These are phyloP conservation scores for Podospora fimiseda DNA, from an alignment of 495 filamentous ascomycete species.

Conservation along the genomic window DNA sequence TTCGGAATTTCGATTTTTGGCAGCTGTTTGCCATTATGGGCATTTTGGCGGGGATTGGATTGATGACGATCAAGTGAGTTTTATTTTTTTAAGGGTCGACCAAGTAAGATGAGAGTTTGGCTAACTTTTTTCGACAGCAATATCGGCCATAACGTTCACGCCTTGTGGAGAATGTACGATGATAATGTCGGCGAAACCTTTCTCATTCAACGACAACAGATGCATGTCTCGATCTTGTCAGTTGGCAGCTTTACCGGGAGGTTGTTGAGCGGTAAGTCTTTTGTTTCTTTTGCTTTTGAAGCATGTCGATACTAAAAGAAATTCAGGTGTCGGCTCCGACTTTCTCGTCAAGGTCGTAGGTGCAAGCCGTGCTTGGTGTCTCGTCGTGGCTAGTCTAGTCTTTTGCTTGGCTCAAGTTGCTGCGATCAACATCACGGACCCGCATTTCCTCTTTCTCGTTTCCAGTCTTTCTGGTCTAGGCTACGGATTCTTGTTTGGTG, in stretches of 20 bases:
- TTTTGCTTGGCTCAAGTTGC: constrained; percentile 78
- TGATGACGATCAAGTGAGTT: constrained; percentile 98
- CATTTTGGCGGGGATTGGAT: constrained; percentile 80
- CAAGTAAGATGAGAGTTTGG: neutral
- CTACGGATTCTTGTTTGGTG: constrained; percentile 92
- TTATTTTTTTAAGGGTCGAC: neutral
- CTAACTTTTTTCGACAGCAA: constrained; percentile 61
- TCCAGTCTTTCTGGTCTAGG: constrained; percentile 80
- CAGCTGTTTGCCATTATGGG: constrained; percentile 80
- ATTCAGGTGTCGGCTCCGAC: constrained; percentile 80
- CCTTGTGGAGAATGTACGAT: constrained; percentile 78
- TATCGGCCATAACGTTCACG: constrained; percentile 82
- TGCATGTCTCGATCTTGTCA: constrained; percentile 91
- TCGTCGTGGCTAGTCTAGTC: constrained; percentile 66
- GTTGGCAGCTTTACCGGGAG: constrained; percentile 77
- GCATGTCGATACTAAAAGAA: constrained; percentile 4
- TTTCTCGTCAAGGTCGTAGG: constrained; percentile 71
- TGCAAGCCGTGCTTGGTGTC: constrained; percentile 82
- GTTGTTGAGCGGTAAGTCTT: constrained; percentile 57
- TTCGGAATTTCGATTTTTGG: constrained; percentile 80
- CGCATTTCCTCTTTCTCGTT: constrained; percentile 67
- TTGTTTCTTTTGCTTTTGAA: neutral
- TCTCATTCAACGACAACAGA: constrained; percentile 74
- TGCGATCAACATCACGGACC: constrained; percentile 73
- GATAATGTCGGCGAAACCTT: constrained; percentile 63